A percentile compares a stretch with the other conserved stretches of the same genome.
Conservation (phyloP, 192 early-diverging fungal genomes). For the Funneliformis mosseae region DNA sequence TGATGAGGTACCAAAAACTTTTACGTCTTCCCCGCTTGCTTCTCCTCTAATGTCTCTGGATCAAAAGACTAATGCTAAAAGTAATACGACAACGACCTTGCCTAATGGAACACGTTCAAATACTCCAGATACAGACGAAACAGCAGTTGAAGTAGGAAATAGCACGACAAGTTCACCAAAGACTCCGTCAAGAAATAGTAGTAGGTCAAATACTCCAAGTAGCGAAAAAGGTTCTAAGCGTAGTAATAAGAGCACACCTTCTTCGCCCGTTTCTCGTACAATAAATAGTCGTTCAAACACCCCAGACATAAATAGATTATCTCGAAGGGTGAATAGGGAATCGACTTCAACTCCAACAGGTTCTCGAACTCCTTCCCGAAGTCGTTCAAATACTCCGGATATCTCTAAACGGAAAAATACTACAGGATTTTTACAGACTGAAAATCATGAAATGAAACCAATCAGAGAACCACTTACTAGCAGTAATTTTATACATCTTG, state of each 20-base stretch:
- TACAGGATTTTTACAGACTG: neutral
- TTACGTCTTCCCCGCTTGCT: neutral
- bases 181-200: neutral
- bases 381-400: slow-evolving; percentile 19
- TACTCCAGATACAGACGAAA: slow-evolving; percentile 10
- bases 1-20: neutral
- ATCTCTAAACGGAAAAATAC: neutral
- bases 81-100: neutral
- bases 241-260: neutral
- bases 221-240: neutral
- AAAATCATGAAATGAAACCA: slow-evolving; percentile 20
- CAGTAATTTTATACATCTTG: slow-evolving; percentile 19
- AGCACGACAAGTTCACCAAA: neutral
- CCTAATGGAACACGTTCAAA: neutral
- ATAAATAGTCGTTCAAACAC: neutral
- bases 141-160: neutral
- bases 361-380: slow-evolving; percentile 7
- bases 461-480: slow-evolving; percentile 6
- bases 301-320: neutral
- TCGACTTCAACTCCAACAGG: neutral
- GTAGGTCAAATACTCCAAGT: slow-evolving; percentile 14
- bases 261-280: neutral
- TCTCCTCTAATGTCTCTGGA: neutral
- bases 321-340: neutral
- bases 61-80: neutral